phyloP scores from a whole-genome alignment of 2,329 filamentous ascomycete genomes.

The Cladosporium sp. region DNA sequence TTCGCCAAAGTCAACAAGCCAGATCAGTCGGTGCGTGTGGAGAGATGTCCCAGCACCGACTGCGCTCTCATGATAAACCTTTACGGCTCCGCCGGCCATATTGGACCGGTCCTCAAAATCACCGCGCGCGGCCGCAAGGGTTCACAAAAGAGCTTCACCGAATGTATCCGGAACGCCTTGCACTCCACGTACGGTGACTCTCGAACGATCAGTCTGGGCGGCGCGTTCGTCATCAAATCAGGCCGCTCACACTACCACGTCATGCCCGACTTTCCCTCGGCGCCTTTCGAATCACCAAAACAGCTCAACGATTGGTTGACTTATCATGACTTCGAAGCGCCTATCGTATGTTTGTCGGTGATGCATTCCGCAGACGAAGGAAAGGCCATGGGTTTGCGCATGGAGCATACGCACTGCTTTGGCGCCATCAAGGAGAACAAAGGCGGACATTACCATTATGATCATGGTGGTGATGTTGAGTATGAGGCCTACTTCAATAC shows the following conservation, averaged over 20 bases:
- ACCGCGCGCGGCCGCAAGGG: slow-evolving; percentile 23
- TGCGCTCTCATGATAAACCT: slow-evolving; percentile 32
- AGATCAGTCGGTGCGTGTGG: slow-evolving; percentile 17
- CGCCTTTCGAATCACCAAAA: slow-evolving; percentile 23
- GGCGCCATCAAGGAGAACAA: slow-evolving; percentile 20
- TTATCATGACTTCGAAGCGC: slow-evolving; percentile 27
- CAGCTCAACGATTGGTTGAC: slow-evolving; percentile 28
- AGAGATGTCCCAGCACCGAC: slow-evolving; percentile 22
- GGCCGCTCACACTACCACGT: slow-evolving; percentile 27
- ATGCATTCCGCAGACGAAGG: slow-evolving; percentile 28
- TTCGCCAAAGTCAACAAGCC: slow-evolving; percentile 41
- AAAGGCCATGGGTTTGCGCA: slow-evolving; percentile 25
- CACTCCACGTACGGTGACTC: slow-evolving; percentile 21
- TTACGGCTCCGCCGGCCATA: slow-evolving; percentile 22
- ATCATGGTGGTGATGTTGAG: slow-evolving; percentile 24
- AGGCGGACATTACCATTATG: slow-evolving; percentile 31
- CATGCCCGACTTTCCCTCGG: slow-evolving; percentile 29
- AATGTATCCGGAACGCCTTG: slow-evolving; percentile 24
- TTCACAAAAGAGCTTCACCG: slow-evolving; percentile 24
- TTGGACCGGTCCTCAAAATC: slow-evolving; percentile 27
- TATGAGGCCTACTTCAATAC: slow-evolving; percentile 31
- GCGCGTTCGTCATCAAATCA: slow-evolving; percentile 26
- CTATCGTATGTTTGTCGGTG: slow-evolving; percentile 28
- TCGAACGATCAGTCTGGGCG: slow-evolving; percentile 24
- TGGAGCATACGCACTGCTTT: slow-evolving; percentile 32